A percentile compares a stretch with the other conserved stretches of the same genome.
Evolutionary conservation across 2,329 filamentous ascomycete species (phyloP).

Genomic region (Diaporthe australafricana): DNA sequence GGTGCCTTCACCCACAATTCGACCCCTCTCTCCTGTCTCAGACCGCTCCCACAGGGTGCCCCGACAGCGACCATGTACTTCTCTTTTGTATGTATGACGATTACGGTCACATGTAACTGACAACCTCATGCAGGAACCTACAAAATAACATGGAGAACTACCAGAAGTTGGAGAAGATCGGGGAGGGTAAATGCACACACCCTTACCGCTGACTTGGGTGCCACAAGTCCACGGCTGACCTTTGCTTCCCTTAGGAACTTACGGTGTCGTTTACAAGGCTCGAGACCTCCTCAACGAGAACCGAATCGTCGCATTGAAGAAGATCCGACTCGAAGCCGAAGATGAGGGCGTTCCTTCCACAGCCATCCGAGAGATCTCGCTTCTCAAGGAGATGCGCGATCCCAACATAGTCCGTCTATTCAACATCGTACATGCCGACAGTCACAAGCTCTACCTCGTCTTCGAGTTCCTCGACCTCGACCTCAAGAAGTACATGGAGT

Average conservation of each 20-base stretch:
- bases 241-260: conserved; percentile 72
- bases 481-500: conserved; percentile 95
- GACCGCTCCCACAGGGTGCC: not conserved
- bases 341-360: conserved; percentile 92
- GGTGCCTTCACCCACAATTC: not conserved
- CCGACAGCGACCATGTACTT: conserved; percentile 7
- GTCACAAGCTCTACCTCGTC: conserved; percentile 91
- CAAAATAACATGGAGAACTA: conserved; percentile 64
- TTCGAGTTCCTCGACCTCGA: conserved; percentile 90
- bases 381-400: conserved; percentile 93
- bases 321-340: conserved; percentile 91
- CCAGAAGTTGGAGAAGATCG: conserved; percentile 84
- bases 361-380: conserved; percentile 90
- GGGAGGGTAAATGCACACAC: conserved; percentile 69
- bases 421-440: conserved; percentile 92
- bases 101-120: not conserved
- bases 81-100: not conserved
- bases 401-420: conserved; percentile 86
- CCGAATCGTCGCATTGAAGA: conserved; percentile 90
- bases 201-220: too few species aligned
- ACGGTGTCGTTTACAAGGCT: conserved; percentile 93
- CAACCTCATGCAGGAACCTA: not conserved
- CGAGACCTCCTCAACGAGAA: conserved; percentile 81
- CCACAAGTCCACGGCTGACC: not conserved
- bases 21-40: not conserved